These are phyloP conservation scores for Pneumocystis sp. DNA, from an alignment of 1,139 yeast genomes.

Conservation along the genomic window DNA sequence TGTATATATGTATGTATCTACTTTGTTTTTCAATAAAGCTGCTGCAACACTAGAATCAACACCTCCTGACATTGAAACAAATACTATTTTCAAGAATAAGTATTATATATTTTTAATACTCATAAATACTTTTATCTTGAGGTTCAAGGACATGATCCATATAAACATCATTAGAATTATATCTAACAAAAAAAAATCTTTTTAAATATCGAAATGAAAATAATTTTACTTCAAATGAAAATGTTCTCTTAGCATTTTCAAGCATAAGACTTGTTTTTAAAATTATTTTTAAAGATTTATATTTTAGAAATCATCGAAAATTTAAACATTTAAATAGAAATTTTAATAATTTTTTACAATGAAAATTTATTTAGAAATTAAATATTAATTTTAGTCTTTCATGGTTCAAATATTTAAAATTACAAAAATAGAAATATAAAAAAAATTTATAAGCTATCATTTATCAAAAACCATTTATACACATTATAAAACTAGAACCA, in stretches of 20 bases:
- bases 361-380: too few relatives aligned
- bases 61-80: conserved; percentile 92
- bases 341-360: too few relatives aligned
- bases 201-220: neutral
- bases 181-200: neutral
- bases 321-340: neutral
- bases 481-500: neutral
- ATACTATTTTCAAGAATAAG: conserved; percentile 22
- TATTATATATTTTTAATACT: neutral
- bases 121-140: neutral
- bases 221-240: neutral
- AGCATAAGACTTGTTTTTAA: neutral
- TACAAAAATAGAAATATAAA: neutral
- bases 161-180: neutral
- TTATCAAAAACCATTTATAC: too few relatives aligned
- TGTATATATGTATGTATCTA: conserved; percentile 25
- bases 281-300: neutral
- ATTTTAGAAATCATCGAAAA: neutral
- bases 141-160: neutral
- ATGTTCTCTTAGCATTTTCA: neutral
- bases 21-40: conserved; percentile 34
- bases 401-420: neutral
- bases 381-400: neutral
- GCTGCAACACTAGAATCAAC: conserved; percentile 92
- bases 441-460: too few relatives aligned